Evolutionary conservation across 768 basidiomycete species (phyloP).

Genomic region (Rhizopogon sp.): DNA sequence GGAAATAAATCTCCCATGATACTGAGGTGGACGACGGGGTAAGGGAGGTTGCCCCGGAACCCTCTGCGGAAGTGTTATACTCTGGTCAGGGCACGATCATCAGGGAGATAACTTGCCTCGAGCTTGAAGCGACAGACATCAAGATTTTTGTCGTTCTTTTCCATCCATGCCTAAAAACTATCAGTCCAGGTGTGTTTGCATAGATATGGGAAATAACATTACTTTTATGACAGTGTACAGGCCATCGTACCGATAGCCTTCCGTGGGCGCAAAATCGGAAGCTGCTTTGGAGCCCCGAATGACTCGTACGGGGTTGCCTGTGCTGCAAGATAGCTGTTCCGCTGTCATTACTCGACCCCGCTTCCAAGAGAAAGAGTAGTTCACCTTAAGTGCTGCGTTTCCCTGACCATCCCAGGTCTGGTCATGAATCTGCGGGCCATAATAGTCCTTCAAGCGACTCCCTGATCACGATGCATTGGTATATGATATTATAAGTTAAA

Average conservation of each 20-base stretch:
- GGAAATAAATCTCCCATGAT: too few species aligned
- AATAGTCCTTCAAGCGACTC: conserved; percentile 3
- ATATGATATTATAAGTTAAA: background rate
- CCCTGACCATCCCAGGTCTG: conserved; percentile 14
- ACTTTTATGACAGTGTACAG: conserved; percentile 23
- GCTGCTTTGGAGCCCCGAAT: conserved; percentile 13
- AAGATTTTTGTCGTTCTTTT: conserved; percentile 7
- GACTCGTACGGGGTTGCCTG: conserved; percentile 20
- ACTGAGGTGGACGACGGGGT: conserved; percentile 4
- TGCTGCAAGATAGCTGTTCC: conserved; percentile 14
- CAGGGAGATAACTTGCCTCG: conserved; percentile 12
- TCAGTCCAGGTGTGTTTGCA: background rate
- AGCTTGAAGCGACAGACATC: conserved; percentile 22
- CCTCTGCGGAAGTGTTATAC: conserved; percentile 9
- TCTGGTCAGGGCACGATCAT: background rate
- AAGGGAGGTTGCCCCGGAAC: conserved; percentile 21
- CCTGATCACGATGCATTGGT: background rate
- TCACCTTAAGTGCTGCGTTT: conserved; percentile 17
- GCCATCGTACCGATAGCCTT: conserved; percentile 27
- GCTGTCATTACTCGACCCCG: background rate
- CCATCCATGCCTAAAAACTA: conserved; percentile 16
- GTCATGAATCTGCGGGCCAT: conserved; percentile 17
- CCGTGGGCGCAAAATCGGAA: conserved; percentile 22
- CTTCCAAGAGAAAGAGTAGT: background rate
- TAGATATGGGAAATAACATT: background rate